Conservation (phyloP, 345 rosid genomes). For the Toxicodendron radicans region DNA sequence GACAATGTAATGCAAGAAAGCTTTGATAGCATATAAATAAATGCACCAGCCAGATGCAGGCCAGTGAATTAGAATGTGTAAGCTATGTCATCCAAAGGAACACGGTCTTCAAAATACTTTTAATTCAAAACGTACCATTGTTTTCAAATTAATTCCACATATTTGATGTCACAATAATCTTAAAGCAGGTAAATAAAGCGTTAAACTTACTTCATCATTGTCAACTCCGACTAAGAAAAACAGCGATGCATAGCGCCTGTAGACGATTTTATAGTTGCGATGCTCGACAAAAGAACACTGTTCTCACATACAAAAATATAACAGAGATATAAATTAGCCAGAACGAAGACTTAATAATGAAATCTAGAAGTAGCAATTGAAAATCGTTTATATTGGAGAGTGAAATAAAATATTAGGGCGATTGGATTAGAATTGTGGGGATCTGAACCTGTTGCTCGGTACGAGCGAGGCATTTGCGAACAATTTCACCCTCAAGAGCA, state of each 20-base stretch:
- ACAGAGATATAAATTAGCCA: too few species aligned
- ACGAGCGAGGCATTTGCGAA: conserved; percentile 99
- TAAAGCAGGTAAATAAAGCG: neutral
- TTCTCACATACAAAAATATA: neutral
- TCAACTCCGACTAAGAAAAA: conserved; percentile 98
- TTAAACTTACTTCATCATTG: conserved; percentile 73
- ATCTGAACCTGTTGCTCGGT: conserved; percentile 77
- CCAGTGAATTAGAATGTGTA: neutral
- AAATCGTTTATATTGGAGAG: neutral
- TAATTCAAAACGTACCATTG: neutral
- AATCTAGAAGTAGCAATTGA: too few species aligned
- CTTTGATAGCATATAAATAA: neutral
- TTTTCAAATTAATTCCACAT: neutral
- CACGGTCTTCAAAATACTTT: neutral
- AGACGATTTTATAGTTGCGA: conserved; percentile 94
- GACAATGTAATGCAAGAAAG: neutral
- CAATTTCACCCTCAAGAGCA: conserved; percentile 98
- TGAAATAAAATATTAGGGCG: neutral
- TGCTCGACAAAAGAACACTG: conserved; percentile 99
- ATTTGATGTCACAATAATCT: neutral
- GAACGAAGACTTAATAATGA: too few species aligned
- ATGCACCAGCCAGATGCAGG: neutral
- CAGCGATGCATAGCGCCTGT: conserved; percentile 89
- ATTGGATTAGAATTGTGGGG: neutral
- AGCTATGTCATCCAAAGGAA: neutral